Evolutionary conservation across 2,329 filamentous ascomycete genomes (phyloP), one percentile per base, ranked within the genome.

Genomic region (Metarhizium brunneum): DNA sequence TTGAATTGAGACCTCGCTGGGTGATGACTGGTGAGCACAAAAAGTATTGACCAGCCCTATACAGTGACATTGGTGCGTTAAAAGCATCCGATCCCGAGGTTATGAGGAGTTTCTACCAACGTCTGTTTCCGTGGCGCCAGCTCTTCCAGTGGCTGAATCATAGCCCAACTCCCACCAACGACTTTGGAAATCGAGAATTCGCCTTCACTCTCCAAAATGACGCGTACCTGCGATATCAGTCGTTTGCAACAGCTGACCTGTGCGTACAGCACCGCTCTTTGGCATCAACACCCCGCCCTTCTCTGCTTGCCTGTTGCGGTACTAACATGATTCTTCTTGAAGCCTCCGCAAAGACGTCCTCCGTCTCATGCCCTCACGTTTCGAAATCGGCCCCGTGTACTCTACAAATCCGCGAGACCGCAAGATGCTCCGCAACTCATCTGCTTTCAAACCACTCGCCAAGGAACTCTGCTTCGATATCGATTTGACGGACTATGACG

Each of bases 401-500:
- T 90, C 82, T 53, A 88, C 91, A 50, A 96, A 97, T 69, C 94
- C 94, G 0, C 87, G 91, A 63, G 94, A 99, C 65, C 86, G 92
- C 65, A 99, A 97, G 74, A 86, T 86, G 0, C 73, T 97, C 38
- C 84, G 87, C 54, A 92, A 91, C 70, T 82, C 86, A 40, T 83
- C 84, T 50, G 84, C 89, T 8, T 96, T 99, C 74, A 87, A 86
- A 60, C 92, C 94, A 0, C 71, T 96, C 36, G 82, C 88, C 55
- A 99, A 99, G 70, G 94, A 99, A 70, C 76, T 99, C 43, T 96
- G 96, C 64, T 97, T 99, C 71, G 94, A 99, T 86, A 97, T 99
- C 65, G 94, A 99, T 81, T 82, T 99, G 82, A 97, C 94, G 54
- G 94, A 97, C 73, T 99, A 99, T 72, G 94, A 99, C 69, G 90